A percentile compares a stretch with the other conserved stretches of the same genome.
These are phyloP conservation scores for Epicoccum sorghinum DNA, from an alignment of 2,329 filamentous ascomycete species.

Conservation along the genomic window DNA sequence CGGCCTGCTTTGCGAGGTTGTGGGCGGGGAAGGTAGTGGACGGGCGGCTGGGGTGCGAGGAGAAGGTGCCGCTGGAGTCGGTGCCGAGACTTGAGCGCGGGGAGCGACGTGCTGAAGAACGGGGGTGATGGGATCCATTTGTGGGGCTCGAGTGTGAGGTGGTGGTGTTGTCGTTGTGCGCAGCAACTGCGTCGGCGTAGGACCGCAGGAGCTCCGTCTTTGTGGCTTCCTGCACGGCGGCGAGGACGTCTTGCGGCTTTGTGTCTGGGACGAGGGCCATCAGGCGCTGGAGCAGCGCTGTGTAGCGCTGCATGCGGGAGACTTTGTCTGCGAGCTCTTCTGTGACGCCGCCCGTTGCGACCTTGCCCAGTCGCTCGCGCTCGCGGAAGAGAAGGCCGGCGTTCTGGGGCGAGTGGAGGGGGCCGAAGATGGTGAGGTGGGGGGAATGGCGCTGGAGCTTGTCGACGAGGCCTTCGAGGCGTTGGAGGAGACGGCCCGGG, in stretches of 20 bases:
- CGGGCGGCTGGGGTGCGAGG: neutral
- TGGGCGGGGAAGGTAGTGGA: slow-evolving; percentile 18
- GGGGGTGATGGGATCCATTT: too few relatives aligned
- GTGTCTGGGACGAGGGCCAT: slow-evolving; percentile 35
- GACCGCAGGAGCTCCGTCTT: slow-evolving; percentile 27
- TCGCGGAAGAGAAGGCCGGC: slow-evolving; percentile 35
- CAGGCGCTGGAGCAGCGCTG: slow-evolving; percentile 36
- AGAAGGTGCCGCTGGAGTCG: neutral
- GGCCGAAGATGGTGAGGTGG: slow-evolving; percentile 36
- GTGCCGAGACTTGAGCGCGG: slow-evolving; percentile 16
- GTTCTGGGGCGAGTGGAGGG: slow-evolving; percentile 32
- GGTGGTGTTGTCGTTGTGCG: neutral
- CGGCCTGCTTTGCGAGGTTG: slow-evolving; percentile 33
- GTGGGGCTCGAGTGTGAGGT: too few relatives aligned
- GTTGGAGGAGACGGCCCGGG: slow-evolving; percentile 40
- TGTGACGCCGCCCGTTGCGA: slow-evolving; percentile 22
- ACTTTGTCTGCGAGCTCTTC: slow-evolving; percentile 35
- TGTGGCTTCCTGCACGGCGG: slow-evolving; percentile 29
- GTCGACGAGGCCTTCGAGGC: slow-evolving; percentile 42
- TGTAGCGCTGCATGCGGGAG: slow-evolving; percentile 37
- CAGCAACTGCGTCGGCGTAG: slow-evolving; percentile 30
- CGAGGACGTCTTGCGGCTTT: slow-evolving; percentile 26
- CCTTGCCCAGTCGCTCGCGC: slow-evolving; percentile 33
- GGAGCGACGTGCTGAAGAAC: slow-evolving; percentile 7
- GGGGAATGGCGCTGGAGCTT: slow-evolving; percentile 40